These are phyloP conservation scores for Dactylonectria macrodidyma DNA, from an alignment of 2,329 filamentous ascomycete species.

Conservation along the genomic window DNA sequence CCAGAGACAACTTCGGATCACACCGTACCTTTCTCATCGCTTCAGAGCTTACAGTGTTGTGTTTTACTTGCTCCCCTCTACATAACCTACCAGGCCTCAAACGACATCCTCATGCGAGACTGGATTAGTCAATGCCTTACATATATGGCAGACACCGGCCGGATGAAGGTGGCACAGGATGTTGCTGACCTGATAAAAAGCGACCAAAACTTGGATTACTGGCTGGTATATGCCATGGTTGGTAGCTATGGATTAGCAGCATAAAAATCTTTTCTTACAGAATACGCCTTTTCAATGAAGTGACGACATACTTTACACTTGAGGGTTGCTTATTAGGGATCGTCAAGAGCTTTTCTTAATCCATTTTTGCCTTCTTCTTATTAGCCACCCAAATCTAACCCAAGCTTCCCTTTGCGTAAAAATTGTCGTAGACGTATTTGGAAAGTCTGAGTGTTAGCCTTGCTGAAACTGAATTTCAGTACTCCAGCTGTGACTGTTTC, in stretches of 20 bases:
- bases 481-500: too few species aligned
- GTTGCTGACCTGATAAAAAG: neutral
- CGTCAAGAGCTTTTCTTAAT: too few species aligned
- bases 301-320: too few species aligned
- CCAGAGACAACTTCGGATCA: neutral
- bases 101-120: neutral
- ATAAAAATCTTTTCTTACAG: neutral
- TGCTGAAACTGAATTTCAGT: too few species aligned
- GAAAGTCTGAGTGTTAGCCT: too few species aligned
- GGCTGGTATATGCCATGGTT: conserved; percentile 43
- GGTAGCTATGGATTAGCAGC: conserved; percentile 47
- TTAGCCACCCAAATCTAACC: too few species aligned
- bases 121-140: neutral
- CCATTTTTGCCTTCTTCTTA: too few species aligned
- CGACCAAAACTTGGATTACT: conserved; percentile 33
- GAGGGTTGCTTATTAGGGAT: too few species aligned
- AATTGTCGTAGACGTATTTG: too few species aligned
- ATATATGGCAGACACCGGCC: neutral
- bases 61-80: conserved; percentile 10
- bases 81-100: neutral
- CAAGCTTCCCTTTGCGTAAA: too few species aligned
- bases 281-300: too few species aligned
- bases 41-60: conserved; percentile 11
- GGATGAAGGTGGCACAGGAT: conserved; percentile 7
- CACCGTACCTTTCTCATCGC: neutral